phyloP scores from a whole-genome alignment of 2,329 filamentous ascomycete species.

The Anthostomella pinea region DNA sequence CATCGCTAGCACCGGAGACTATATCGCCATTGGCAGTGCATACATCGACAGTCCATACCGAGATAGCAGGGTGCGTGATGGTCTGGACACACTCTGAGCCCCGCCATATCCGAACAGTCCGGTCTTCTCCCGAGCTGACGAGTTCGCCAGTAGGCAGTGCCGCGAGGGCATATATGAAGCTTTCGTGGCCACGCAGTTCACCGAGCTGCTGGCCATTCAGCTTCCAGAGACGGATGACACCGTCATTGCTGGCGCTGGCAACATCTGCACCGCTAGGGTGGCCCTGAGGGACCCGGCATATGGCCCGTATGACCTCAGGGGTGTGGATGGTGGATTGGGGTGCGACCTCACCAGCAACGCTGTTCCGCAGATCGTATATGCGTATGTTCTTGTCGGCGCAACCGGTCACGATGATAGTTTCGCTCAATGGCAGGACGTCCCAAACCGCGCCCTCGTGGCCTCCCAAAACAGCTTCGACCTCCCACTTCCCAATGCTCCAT shows the following conservation, averaged over 20 bases:
- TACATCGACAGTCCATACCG: conserved; percentile 89
- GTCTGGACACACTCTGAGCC: conserved; percentile 83
- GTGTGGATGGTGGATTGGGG: conserved; percentile 58
- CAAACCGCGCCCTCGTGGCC: conserved; percentile 80
- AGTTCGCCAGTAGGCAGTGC: conserved; percentile 79
- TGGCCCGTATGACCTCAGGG: conserved; percentile 81
- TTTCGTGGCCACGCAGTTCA: conserved; percentile 84
- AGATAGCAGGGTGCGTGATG: conserved; percentile 95
- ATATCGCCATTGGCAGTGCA: conserved; percentile 84
- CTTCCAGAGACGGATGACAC: conserved; percentile 83
- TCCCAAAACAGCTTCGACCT: conserved; percentile 65
- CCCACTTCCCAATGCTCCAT: conserved; percentile 86
- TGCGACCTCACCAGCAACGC: conserved; percentile 53
- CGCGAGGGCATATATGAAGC: conserved; percentile 86
- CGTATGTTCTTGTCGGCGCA: conserved; percentile 89
- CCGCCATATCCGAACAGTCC: conserved; percentile 89
- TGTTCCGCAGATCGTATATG: conserved; percentile 69
- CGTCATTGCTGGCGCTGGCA: conserved; percentile 91
- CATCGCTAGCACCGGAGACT: conserved; percentile 88
- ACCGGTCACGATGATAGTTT: conserved; percentile 79
- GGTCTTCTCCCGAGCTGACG: conserved; percentile 88
- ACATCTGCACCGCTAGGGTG: conserved; percentile 87
- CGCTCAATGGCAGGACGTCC: conserved; percentile 84
- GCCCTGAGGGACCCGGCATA: conserved; percentile 72
- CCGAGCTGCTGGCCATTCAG: conserved; percentile 72